These are phyloP conservation scores for Microbotryomycetes sp. DNA, from an alignment of 1,284 basidiomycete species.

Conservation along the genomic window DNA sequence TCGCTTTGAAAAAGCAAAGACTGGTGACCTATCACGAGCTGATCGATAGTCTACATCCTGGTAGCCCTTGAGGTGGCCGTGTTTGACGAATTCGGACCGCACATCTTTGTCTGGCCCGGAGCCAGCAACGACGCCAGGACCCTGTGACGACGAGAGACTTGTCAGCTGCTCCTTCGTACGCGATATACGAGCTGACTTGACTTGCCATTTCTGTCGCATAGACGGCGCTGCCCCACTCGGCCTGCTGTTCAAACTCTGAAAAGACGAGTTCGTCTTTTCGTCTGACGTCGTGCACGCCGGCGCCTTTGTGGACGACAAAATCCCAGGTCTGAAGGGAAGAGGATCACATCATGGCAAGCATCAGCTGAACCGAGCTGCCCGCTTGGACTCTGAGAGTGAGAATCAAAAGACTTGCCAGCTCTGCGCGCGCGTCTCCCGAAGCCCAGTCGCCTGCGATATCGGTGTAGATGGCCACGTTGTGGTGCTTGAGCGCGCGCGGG, in stretches of 20 bases:
- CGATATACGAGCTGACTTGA: background rate
- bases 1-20: slow-evolving; percentile 14
- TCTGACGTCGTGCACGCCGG: slow-evolving; percentile 13
- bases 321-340: slow-evolving; percentile 12
- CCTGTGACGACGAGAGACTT: slow-evolving; percentile 1
- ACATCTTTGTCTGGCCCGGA: slow-evolving; percentile 11
- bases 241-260: slow-evolving; percentile 23
- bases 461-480: slow-evolving; percentile 24
- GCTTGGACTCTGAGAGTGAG: background rate
- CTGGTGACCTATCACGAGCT: slow-evolving; percentile 24
- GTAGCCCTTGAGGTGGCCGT: slow-evolving; percentile 18
- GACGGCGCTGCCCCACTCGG: slow-evolving; percentile 22
- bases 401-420: background rate
- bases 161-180: too few relatives aligned
- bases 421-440: slow-evolving; percentile 17
- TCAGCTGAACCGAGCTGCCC: background rate
- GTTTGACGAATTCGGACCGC: slow-evolving; percentile 15
- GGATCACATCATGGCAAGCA: background rate
- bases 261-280: slow-evolving; percentile 16
- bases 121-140: slow-evolving; percentile 5
- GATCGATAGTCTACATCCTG: slow-evolving; percentile 20
- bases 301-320: slow-evolving; percentile 8
- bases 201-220: slow-evolving; percentile 28
- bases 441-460: slow-evolving; percentile 32
- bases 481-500: background rate